phyloP scores from a whole-genome alignment of 306 rosid species.

The Cucurbita ficifolia region DNA sequence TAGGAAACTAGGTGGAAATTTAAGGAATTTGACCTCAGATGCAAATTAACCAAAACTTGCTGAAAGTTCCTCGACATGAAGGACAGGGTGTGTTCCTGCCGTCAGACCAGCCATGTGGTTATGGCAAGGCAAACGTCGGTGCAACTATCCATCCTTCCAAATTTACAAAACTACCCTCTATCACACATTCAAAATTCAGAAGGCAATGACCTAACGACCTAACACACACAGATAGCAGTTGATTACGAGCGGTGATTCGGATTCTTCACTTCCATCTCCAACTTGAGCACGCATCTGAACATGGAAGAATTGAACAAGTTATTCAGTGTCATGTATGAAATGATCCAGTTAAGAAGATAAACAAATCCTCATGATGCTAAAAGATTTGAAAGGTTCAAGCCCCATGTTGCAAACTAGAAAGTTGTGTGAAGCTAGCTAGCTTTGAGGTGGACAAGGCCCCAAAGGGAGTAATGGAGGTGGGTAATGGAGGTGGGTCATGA shows the following conservation, averaged over 20 bases:
- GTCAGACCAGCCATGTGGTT: conserved; percentile 13
- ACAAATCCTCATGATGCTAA: neutral
- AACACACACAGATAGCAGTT: neutral
- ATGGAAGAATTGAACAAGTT: neutral
- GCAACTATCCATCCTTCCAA: neutral
- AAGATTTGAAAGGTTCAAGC: neutral
- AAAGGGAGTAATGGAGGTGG: neutral
- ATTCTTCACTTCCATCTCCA: conserved; percentile 1
- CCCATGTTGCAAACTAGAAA: too few relatives aligned
- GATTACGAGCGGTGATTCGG: neutral
- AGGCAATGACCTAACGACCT: neutral
- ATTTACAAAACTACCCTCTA: neutral
- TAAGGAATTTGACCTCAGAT: neutral
- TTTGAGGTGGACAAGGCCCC: neutral
- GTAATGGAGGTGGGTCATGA: neutral
- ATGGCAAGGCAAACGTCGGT: neutral
- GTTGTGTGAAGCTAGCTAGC: neutral
- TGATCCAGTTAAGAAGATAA: neutral
- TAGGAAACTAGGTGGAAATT: neutral
- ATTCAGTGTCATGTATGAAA: neutral
- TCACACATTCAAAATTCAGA: neutral
- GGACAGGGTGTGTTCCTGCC: neutral
- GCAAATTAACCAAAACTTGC: neutral
- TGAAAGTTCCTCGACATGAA: conserved; percentile 10
- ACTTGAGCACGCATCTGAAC: neutral